These are phyloP conservation scores for Arthrobotrys musiformis DNA, from an alignment of 2,329 filamentous ascomycete genomes.

Conservation along the genomic window DNA sequence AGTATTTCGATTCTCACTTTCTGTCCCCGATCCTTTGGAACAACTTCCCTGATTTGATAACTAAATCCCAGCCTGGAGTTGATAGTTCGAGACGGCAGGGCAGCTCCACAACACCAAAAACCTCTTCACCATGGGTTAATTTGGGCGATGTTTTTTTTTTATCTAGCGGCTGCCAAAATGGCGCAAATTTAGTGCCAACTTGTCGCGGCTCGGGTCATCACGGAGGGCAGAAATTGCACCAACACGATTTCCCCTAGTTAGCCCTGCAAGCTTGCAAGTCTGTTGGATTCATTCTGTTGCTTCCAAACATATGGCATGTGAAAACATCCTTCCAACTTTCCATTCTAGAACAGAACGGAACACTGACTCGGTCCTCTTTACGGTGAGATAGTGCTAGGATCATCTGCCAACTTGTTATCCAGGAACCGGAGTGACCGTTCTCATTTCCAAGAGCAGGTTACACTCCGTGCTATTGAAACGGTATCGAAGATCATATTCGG, in stretches of 20 bases:
- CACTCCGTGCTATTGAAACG: constrained; percentile 26
- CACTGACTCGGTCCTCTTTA: constrained; percentile 3
- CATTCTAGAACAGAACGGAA: constrained; percentile 21
- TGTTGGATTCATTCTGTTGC: constrained; percentile 29
- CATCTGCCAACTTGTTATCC: background rate
- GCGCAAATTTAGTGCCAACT: constrained; percentile 50
- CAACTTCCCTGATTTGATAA: constrained; percentile 28
- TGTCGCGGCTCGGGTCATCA: constrained; percentile 50
- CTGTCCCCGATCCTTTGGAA: constrained; percentile 11
- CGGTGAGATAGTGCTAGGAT: constrained; percentile 2
- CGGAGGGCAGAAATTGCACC: constrained; percentile 39
- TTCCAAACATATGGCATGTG: constrained; percentile 30
- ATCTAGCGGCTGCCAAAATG: constrained; percentile 53
- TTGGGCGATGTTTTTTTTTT: constrained; percentile 15
- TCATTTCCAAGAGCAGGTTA: constrained; percentile 1
- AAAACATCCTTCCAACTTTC: constrained; percentile 11
- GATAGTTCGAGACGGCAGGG: constrained; percentile 37
- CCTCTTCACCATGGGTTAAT: constrained; percentile 27
- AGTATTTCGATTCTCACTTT: constrained; percentile 7
- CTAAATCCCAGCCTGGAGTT: constrained; percentile 19
- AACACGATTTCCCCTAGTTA: constrained; percentile 19
- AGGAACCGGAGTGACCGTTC: background rate
- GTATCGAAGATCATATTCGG: constrained; percentile 18
- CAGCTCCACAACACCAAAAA: constrained; percentile 52
- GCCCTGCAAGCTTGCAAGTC: constrained; percentile 4